Conservation (phyloP, 1,139 yeast species). For the Suhomyces terraborum region DNA sequence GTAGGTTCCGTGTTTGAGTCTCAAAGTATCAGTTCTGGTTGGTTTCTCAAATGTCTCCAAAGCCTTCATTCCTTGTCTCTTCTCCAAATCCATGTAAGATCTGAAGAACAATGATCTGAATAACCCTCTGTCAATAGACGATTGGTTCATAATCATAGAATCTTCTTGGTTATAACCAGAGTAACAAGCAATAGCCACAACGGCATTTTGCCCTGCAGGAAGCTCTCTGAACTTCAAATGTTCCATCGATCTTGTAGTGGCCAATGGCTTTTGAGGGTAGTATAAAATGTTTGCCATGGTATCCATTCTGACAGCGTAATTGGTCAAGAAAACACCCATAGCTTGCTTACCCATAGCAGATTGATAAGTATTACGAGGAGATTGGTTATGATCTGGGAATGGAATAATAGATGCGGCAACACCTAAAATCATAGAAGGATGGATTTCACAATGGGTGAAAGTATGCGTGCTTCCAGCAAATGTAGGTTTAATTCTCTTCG, state of each 20-base stretch:
- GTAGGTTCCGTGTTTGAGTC: slow-evolving; percentile 96
- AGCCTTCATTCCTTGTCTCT: slow-evolving; percentile 97
- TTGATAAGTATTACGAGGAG: slow-evolving; percentile 97
- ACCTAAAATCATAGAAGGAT: slow-evolving; percentile 98
- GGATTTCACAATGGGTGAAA: slow-evolving; percentile 98
- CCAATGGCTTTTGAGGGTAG: slow-evolving; percentile 98
- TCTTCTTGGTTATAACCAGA: slow-evolving; percentile 99
- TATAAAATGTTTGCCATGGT: slow-evolving; percentile 98
- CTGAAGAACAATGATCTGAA: slow-evolving; percentile 95
- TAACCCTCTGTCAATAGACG: slow-evolving; percentile 94
- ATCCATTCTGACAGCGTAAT: slow-evolving; percentile 96
- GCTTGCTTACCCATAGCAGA: slow-evolving; percentile 99
- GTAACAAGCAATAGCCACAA: slow-evolving; percentile 97
- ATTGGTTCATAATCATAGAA: slow-evolving; percentile 99
- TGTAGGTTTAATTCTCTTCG: slow-evolving; percentile 81
- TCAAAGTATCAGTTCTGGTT: slow-evolving; percentile 86
- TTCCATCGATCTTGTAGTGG: slow-evolving; percentile 99
- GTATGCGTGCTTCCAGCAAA: slow-evolving; percentile 71
- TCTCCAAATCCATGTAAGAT: slow-evolving; percentile 98
- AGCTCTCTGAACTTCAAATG: slow-evolving; percentile 94
- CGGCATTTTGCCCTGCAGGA: slow-evolving; percentile 99
- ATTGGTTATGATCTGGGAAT: slow-evolving; percentile 98
- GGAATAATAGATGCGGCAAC: slow-evolving; percentile 99
- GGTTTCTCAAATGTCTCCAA: slow-evolving; percentile 97
- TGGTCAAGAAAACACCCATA: slow-evolving; percentile 98